Base-by-base conservation (phyloP, 352 stramenopile genomes). In the Pythium sukuiense region DNA sequence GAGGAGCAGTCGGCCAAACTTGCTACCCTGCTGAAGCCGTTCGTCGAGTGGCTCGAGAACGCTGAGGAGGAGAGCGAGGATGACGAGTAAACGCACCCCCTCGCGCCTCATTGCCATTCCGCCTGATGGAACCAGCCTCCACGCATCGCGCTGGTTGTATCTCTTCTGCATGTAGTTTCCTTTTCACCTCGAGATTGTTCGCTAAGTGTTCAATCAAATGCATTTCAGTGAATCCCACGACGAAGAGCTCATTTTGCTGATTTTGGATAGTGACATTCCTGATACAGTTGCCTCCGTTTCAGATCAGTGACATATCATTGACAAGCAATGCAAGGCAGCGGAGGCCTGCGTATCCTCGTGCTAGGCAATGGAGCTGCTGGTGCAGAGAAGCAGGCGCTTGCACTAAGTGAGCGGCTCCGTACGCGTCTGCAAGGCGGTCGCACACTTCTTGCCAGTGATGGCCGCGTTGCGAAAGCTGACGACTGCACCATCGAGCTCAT, bases 41-140 rank as follows among this genome's bases (percentile, higher is more conserved):
- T 99, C 63, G 89, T 99, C 46, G 94, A 97, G 58, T 99, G 97
- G 97, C 89, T 99, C 33, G 88, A 98, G 84, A 98, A 99, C 77
- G 94, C 93, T 46, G 92, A 97, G 63, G 92, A 97, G 50, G 91
- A 97, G 65, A 95, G 92, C 48, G 85, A 90, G 37, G 78, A 76
- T 45, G 76, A 88, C 59, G 74, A 90, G 63, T 87, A 87, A 73
- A 46, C 43, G 46, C 1, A 11, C 27, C 29, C 29, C 5, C 14
- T 26, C 18, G 3, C 24, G 26, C 30, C 6, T 6, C n/a, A 18
- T 20, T 26, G 43, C 49, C 54, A 18, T 13, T 56, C 13, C 18
- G 53, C 41, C 9, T 26, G 24, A n/a, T 18, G 11, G 18, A 4
- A 12, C 24, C 35, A 18, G 20, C n/a, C 18, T 63, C n/a, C n/a